Conservation (phyloP, 2,329 filamentous ascomycete genomes). For the Ophiostoma triangulosporum region DNA sequence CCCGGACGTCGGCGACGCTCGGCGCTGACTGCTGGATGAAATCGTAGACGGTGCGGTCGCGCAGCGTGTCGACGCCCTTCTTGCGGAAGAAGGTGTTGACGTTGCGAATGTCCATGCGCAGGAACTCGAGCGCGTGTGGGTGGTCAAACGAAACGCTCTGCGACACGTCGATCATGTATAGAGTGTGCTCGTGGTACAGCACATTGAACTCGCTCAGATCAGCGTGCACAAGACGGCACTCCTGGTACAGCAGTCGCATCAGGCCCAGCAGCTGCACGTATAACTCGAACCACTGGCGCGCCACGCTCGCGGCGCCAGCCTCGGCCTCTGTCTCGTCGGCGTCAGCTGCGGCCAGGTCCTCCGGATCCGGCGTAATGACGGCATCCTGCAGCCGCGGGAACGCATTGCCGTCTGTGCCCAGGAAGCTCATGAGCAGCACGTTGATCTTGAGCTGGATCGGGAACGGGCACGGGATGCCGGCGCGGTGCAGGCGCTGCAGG, state of each 20-base stretch:
- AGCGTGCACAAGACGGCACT: conserved; percentile 82
- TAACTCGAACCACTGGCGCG: conserved; percentile 56
- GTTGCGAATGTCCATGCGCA: conserved; percentile 98
- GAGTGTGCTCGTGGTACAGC: conserved; percentile 66
- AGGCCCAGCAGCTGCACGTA: conserved; percentile 76
- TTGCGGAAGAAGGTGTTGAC: conserved; percentile 82
- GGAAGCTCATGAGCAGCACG: conserved; percentile 86
- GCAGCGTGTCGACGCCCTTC: conserved; percentile 67
- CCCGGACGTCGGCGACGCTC: conserved; percentile 29
- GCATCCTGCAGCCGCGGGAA: conserved; percentile 83
- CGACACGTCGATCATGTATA: conserved; percentile 95
- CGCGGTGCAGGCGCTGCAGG: conserved; percentile 66
- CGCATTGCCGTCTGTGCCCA: conserved; percentile 78
- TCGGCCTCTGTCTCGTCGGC: conserved; percentile 1
- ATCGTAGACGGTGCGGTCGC: conserved; percentile 68
- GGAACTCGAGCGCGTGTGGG: conserved; percentile 78
- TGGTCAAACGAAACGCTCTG: conserved; percentile 97
- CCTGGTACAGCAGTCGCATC: conserved; percentile 88
- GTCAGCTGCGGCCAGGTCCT: conserved; percentile 46
- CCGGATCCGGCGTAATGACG: conserved; percentile 35
- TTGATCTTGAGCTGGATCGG: conserved; percentile 84
- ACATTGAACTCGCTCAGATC: conserved; percentile 98
- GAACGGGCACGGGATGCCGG: conserved; percentile 82
- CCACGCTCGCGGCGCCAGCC: conserved; percentile 4
- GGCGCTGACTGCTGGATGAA: conserved; percentile 54